Percentiles rank a stretch among this genome's conserved stretches.
Conservation (phyloP, 202 grass and related monocot species). For the Setaria italica region DNA sequence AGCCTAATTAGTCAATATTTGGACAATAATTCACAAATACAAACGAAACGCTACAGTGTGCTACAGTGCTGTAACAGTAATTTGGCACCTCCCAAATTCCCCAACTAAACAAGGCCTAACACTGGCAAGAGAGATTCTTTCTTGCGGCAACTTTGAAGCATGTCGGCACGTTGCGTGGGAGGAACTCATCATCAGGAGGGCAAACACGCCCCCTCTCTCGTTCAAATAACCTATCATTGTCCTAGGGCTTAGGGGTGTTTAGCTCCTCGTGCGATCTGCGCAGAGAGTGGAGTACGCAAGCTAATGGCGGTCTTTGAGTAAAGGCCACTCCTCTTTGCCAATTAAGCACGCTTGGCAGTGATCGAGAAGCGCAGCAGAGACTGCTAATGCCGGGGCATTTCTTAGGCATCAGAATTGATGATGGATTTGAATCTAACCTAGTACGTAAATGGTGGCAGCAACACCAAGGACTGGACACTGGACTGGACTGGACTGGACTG, state of each 20-base stretch:
- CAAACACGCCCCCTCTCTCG: not conserved
- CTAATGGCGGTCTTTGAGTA: constrained; percentile 26
- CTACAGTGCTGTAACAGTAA: too few species aligned
- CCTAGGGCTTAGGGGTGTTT: constrained; percentile 26
- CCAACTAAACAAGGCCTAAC: too few species aligned
- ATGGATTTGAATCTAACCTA: not conserved
- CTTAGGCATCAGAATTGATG: not conserved
- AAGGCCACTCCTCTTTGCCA: constrained; percentile 36
- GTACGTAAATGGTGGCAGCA: not conserved
- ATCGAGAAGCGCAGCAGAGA: not conserved
- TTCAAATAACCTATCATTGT: constrained; percentile 29
- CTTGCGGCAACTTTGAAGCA: constrained; percentile 11
- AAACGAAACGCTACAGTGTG: too few species aligned
- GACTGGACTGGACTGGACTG: not conserved
- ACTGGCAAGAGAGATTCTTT: constrained; percentile 20
- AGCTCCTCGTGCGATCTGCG: not conserved
- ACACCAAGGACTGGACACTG: not conserved
- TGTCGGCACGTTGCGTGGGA: constrained; percentile 42
- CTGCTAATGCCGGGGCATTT: not conserved
- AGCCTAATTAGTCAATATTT: too few species aligned
- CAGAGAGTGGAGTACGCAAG: not conserved
- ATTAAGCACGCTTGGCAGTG: constrained; percentile 13
- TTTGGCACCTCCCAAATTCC: too few species aligned
- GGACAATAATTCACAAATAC: too few species aligned
- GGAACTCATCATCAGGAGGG: constrained; percentile 4